Evolutionary conservation across 2,329 filamentous ascomycete genomes (phyloP), one percentile per base, ranked within the genome.

Genomic region (Thielaviopsis euricoi): DNA sequence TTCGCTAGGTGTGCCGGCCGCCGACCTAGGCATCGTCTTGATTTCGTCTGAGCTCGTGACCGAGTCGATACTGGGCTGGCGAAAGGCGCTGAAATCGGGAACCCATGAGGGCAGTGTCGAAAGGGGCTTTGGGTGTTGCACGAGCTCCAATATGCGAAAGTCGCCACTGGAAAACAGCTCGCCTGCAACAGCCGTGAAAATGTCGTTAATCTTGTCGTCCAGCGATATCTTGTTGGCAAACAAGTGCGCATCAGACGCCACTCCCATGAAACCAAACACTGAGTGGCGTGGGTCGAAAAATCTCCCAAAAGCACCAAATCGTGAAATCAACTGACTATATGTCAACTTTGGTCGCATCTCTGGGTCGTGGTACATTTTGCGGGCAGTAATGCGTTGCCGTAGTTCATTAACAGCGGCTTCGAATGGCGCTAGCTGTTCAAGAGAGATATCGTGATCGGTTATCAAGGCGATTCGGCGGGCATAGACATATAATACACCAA

Each of bases 111-210:
- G 57, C 13, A 58, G 33, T 1, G 21, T 51, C 2, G 40, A 19
- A 1, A 49, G 26, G 6, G 40, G 22, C 33, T 58, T 58, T 13
- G 57, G 57, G 37, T 46, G 49, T 25, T 58, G 57, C n/a, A 58
- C 52, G 17, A 50, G 43, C 25, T 58, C 57, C 5, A 51, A 26
- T 2, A 58, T 23, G n/a, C 40, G 6, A 12, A 58, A 58, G 21
- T 58, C 43, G 6, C 57, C 57, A 17, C 26, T 21, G 19, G 26
- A 19, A 26, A 58, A 58, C 9, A 58, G 40, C 1, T 25, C 15
- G 33, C 57, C 52, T 12, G 57, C 52, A 6, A 58, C 43, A n/a
- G 17, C 33, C 6, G 57, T 58, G 43, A 54, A 58, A 22, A 58
- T n/a, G 10, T 10, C 12, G 12, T 50, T n/a, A 22, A 58, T 40